A percentile compares a stretch with the other conserved stretches of the same genome.
phyloP scores from a whole-genome alignment of 495 filamentous ascomycete genomes.

The Aspergillus kassunensis region DNA sequence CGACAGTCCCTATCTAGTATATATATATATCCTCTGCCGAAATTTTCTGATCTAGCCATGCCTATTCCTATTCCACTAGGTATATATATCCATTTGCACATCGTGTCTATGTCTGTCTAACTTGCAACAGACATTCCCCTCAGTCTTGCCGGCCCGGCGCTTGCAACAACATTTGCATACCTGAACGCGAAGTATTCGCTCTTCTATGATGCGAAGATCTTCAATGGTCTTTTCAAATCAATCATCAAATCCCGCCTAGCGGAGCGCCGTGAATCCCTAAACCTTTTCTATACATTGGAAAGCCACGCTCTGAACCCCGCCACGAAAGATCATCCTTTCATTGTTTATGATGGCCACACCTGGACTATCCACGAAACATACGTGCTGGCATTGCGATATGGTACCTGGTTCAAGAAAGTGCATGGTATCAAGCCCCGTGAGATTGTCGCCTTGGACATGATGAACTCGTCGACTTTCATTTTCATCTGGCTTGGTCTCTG shows the following conservation, averaged over 20 bases:
- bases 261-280: constrained; percentile 57
- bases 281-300: constrained; percentile 79
- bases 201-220: constrained; percentile 58
- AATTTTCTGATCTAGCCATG: background rate
- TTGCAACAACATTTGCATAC: constrained; percentile 69
- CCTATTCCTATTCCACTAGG: constrained; percentile 1
- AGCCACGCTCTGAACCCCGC: constrained; percentile 54
- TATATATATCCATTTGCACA: background rate
- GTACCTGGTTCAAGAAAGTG: constrained; percentile 72
- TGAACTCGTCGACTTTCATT: constrained; percentile 77
- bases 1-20: background rate
- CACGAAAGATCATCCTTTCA: constrained; percentile 54
- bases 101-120: background rate
- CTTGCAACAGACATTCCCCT: constrained; percentile 33
- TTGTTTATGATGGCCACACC: constrained; percentile 69
- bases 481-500: constrained; percentile 85
- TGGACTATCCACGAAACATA: constrained; percentile 86
- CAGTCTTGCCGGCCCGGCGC: constrained; percentile 58
- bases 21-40: too few species aligned
- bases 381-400: constrained; percentile 69
- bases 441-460: constrained; percentile 84
- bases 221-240: constrained; percentile 47
- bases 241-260: constrained; percentile 35
- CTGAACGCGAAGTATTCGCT: constrained; percentile 70
- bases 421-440: constrained; percentile 68